Conservation (phyloP, 179 eudicot genomes). For the Monotropa hypopitys region DNA sequence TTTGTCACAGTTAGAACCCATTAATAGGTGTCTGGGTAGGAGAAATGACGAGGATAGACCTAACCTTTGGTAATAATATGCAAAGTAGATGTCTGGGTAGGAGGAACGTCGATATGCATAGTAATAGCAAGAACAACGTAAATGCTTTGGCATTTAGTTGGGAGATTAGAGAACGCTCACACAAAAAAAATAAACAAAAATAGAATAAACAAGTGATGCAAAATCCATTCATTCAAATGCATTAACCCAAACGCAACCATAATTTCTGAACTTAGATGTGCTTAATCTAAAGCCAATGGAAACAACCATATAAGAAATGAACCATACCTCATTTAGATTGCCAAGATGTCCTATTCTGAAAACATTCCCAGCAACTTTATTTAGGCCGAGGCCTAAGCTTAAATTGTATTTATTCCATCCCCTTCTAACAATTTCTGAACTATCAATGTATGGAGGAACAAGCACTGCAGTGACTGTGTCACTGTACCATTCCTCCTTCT, state of each 20-base stretch:
- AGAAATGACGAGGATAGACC: no score
- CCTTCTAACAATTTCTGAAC: constrained; percentile 64
- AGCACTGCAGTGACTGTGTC: constrained; percentile 95
- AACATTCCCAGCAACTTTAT: constrained; percentile 96
- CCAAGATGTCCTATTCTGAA: constrained; percentile 99
- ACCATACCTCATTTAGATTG: constrained; percentile 69
- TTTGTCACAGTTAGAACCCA: no score
- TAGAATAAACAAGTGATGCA: background rate
- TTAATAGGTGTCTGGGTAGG: no score
- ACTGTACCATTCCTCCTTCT: constrained; percentile 93
- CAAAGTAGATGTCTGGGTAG: no score
- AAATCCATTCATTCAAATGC: background rate
- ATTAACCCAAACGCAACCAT: background rate
- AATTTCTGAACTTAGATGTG: background rate
- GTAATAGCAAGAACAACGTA: background rate
- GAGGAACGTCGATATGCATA: background rate
- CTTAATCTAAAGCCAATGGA: no score
- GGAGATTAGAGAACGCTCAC: background rate
- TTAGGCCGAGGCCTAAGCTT: constrained; percentile 93
- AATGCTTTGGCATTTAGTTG: background rate
- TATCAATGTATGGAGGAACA: constrained; percentile 75
- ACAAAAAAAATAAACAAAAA: background rate
- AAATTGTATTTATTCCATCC: constrained; percentile 91
- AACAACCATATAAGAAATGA: background rate
- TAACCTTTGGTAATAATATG: no score